Evolutionary conservation across 2,329 filamentous ascomycete genomes (phyloP).

Genomic region (Botrytis pseudocinerea): DNA sequence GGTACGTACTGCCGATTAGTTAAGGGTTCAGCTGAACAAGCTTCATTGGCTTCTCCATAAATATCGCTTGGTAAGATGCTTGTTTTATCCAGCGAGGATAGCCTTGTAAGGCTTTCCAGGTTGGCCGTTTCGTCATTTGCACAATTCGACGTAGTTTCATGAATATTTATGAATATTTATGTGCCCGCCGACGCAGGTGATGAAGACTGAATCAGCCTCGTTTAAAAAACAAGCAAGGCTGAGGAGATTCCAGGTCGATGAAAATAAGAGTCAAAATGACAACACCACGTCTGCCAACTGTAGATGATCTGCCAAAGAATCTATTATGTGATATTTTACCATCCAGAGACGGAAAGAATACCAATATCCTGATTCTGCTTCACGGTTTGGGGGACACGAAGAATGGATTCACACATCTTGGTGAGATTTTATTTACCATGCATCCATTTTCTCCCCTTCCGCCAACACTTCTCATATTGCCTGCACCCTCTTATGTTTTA

Average conservation of each 20-base stretch:
- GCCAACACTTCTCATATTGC: not conserved
- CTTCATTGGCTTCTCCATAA: constrained; percentile 10
- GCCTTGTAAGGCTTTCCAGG: not conserved
- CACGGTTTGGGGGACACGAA: constrained; percentile 69
- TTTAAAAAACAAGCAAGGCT: not conserved
- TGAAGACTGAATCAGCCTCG: not conserved
- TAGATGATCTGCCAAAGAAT: constrained; percentile 50
- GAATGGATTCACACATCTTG: constrained; percentile 58
- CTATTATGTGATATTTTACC: constrained; percentile 41
- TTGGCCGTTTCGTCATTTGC: not conserved
- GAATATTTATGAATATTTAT: not conserved
- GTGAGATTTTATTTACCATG: not conserved
- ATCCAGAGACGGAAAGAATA: constrained; percentile 42
- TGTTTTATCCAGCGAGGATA: not conserved
- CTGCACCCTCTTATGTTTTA: not conserved
- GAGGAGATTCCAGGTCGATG: not conserved
- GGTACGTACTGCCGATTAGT: not conserved
- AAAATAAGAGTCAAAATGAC: constrained; percentile 10
- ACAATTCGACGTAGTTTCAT: not conserved
- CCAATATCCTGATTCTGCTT: constrained; percentile 66
- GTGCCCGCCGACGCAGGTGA: not conserved
- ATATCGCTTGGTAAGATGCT: constrained; percentile 12
- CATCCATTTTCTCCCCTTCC: not conserved
- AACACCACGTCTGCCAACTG: constrained; percentile 40
- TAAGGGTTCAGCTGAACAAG: constrained; percentile 17